Evolutionary conservation across 768 basidiomycete species (phyloP), one percentile per base, ranked within the genome.

Genomic region (Strobilomyces dryophilus): DNA sequence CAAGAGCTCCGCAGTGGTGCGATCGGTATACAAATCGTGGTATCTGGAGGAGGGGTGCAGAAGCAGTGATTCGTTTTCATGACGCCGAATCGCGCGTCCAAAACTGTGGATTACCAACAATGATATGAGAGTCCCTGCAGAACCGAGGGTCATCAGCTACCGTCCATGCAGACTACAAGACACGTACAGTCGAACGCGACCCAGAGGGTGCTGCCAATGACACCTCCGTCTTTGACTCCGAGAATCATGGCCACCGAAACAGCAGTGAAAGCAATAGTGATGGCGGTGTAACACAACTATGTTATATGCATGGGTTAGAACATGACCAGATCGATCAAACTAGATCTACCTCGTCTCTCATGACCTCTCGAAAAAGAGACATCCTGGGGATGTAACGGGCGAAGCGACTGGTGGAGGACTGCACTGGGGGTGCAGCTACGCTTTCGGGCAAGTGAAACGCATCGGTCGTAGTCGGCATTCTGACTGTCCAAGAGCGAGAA

Each of bases 311-410:
- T 18, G 21, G 31, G 46, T 41, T 17, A 52, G 41, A 21, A 37
- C 29, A 24, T 20, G 44, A 39, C 39, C 34, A 29, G 10, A 45
- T 11, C 14, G 21, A 51, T 5, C 20, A n/a, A n/a, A 44, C 36
- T 52, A 39, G 58, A 42, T n/a, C n/a, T 59, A 84, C 84, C 76
- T 86, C 84, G 62, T 86, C 79, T 57, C 75, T 78, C 69, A 86
- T 76, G 31, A 82, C 82, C 60, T 76, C 64, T 27, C 73, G 76
- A 53, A 85, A 80, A 26, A 81, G 68, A 51, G 74, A 74, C 72
- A 82, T 77, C 12, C 75, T 73, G 10, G 81, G 78, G 36, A 83
- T 71, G 43, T 79, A 71, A 54, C 75, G 73, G 45, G 76, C 76
- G 27, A 81, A 47, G 18, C 51, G 51, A 11, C 51, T 34, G 2